Conservation (phyloP, 371 early-diverging fungal species). For the Circinella umbellata region DNA sequence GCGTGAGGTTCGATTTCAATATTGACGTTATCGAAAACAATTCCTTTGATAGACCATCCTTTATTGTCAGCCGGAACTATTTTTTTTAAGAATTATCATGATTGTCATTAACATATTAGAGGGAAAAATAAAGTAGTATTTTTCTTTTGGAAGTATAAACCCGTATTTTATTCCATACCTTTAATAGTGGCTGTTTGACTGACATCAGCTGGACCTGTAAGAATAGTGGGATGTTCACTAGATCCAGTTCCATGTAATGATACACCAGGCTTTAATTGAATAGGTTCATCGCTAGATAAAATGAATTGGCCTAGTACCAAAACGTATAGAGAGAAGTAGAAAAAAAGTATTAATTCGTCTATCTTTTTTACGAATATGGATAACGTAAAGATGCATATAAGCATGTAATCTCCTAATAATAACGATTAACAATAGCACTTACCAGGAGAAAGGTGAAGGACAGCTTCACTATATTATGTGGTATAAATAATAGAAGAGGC, state of each 20-base stretch:
- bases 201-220: conserved; percentile 8
- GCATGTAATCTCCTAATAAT: no score
- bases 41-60: conserved; percentile 44
- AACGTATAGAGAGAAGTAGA: no score
- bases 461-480: conserved; percentile 22
- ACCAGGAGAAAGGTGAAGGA: conserved; percentile 35
- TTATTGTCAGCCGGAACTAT: conserved; percentile 25
- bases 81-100: neutral
- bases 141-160: no score
- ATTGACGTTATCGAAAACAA: conserved; percentile 51
- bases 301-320: conserved; percentile 23
- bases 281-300: conserved; percentile 14
- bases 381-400: no score
- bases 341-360: no score
- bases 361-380: no score
- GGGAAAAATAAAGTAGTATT: no score
- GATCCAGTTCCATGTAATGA: conserved; percentile 19
- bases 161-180: conserved; percentile 8
- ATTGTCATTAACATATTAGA: no score
- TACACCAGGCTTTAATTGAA: conserved; percentile 22
- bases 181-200: conserved; percentile 18
- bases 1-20: conserved; percentile 27
- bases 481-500: no score
- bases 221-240: conserved; percentile 17
- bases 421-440: neutral